Evolutionary conservation across 495 filamentous ascomycete genomes (phyloP), one percentile per base, ranked within the genome.

Genomic region (Penicillium robsamsonii): DNA sequence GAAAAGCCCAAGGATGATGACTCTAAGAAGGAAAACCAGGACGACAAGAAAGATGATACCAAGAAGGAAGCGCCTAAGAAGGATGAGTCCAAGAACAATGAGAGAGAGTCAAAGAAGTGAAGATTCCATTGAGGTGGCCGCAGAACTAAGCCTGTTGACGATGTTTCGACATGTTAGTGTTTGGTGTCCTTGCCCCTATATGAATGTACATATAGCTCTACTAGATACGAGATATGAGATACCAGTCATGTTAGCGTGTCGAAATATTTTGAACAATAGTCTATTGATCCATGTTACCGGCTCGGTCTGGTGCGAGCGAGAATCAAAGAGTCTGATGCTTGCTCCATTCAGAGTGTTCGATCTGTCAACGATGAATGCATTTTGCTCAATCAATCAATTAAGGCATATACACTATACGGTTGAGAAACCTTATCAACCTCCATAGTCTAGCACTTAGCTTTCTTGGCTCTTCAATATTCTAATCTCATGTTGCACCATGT

Each of bases 1-100:
- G 45, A 55, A 2, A 38, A 61, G 15, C 30, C 46, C 15, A 61
- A 31, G 59, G 66, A 40, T 12, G 65, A 70, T 35, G 60, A 66
- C 15, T 46, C 68, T n/a, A 60, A 66, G 18, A 60, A 66, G 18
- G 57, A 58, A 35, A 3, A 29, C 17, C 35, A 35, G 47, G 30
- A 20, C 31, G 33, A 50, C 5, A 29, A 52, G 22, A 40, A 52
- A 24, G 25, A n/a, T 13, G 41, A 61, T 7, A 29, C 51, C 3
- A 37, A 35, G 30, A 41, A 50, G 20, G 29, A 58, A 22, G 53
- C 53, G 12, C 18, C 47, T 30, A 61, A 33, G 59, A 66, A 38
- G 22, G 57, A 56, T 4, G 31, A 54, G 9, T 3, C 55, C 4
- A 50, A 49, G n/a, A 38, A 38, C 15, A 8, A 17, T 17, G 35